These are phyloP conservation scores for Mucor indicus DNA, from an alignment of 371 early-diverging fungal species.

Conservation along the genomic window DNA sequence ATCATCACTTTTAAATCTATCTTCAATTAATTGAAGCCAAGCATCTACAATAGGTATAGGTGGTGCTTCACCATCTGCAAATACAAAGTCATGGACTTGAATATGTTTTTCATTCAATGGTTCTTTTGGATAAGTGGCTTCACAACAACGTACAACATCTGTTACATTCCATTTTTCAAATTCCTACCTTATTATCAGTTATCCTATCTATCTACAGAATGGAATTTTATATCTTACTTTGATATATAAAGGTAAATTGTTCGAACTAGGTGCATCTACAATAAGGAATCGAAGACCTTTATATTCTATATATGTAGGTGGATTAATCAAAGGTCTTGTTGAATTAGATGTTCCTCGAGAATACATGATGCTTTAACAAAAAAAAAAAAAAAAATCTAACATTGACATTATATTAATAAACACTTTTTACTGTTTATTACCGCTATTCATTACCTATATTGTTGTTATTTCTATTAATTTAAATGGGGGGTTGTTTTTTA, in stretches of 20 bases:
- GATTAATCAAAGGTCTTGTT: slow-evolving; percentile 41
- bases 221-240: slow-evolving; percentile 21
- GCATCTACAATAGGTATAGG: slow-evolving; percentile 67
- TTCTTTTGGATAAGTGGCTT: slow-evolving; percentile 82
- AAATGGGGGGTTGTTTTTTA: no score
- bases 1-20: slow-evolving; percentile 35
- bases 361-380: no score
- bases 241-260: slow-evolving; percentile 45
- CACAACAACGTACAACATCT: slow-evolving; percentile 90
- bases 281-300: slow-evolving; percentile 44
- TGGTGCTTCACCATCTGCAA: slow-evolving; percentile 86
- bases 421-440: no score
- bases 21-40: slow-evolving; percentile 76
- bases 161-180: slow-evolving; percentile 68
- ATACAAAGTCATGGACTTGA: slow-evolving; percentile 82
- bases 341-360: slow-evolving; percentile 13
- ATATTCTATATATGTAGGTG: slow-evolving; percentile 49
- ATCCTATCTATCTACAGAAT: background rate
- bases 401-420: no score
- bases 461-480: no score
- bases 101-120: slow-evolving; percentile 66
- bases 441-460: no score
- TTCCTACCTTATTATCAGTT: slow-evolving; percentile 9
- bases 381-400: no score
- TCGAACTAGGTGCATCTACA: slow-evolving; percentile 52